phyloP scores from a whole-genome alignment of 352 stramenopile species.

The Globisporangium perplexum region DNA sequence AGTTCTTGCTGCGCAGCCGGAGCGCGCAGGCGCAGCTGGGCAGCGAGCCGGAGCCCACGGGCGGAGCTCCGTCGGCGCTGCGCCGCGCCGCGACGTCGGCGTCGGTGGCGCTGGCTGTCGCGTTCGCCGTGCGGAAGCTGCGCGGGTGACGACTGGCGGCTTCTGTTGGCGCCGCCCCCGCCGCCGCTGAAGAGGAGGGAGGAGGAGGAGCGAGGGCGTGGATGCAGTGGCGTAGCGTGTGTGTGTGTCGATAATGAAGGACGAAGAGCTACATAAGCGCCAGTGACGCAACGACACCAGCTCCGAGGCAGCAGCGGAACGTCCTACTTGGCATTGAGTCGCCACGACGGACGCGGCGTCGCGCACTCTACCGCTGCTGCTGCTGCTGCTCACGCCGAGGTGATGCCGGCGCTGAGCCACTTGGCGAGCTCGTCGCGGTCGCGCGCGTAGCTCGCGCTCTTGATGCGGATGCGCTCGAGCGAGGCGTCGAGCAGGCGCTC shows the following conservation, averaged over 20 bases:
- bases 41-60: constrained; percentile 2
- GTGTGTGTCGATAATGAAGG: too few relatives aligned
- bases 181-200: constrained; percentile 2
- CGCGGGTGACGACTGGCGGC: constrained; percentile 4
- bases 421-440: constrained; percentile 44
- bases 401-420: constrained; percentile 36
- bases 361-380: neutral
- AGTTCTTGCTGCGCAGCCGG: constrained; percentile 33
- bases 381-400: constrained; percentile 4
- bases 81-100: constrained; percentile 29
- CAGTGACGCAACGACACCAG: too few relatives aligned
- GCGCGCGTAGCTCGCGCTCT: constrained; percentile 52
- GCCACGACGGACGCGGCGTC: too few relatives aligned
- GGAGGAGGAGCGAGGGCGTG: too few relatives aligned
- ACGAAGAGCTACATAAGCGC: too few relatives aligned
- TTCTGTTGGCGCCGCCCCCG: too few relatives aligned
- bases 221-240: neutral
- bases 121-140: constrained; percentile 28
- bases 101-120: constrained; percentile 26
- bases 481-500: constrained; percentile 54
- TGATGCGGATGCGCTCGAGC: constrained; percentile 73
- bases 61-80: constrained; percentile 5
- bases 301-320: too few relatives aligned
- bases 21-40: constrained; percentile 13
- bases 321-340: too few relatives aligned